Evolutionary conservation across 139 green algal species (phyloP).

Genomic region (Nannochloris sp.): DNA sequence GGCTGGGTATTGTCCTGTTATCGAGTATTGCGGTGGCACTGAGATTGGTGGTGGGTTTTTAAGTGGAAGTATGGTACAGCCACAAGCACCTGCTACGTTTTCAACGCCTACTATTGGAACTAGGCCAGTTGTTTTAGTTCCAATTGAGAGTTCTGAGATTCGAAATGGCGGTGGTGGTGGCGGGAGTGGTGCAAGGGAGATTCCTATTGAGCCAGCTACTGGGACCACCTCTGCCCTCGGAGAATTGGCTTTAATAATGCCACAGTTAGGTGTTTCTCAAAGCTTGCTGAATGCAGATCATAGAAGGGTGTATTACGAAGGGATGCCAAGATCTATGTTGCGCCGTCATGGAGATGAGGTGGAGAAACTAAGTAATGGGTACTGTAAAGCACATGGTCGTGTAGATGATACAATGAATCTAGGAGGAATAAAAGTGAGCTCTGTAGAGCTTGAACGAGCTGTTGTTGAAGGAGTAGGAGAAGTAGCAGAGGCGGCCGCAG

Average conservation of each 20-base stretch:
- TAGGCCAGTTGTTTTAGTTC: conserved; percentile 40
- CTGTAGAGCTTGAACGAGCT: conserved; percentile 79
- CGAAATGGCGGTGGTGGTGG: no score
- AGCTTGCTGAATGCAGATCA: conserved; percentile 82
- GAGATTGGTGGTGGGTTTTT: conserved; percentile 86
- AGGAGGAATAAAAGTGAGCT: conserved; percentile 85
- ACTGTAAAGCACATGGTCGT: conserved; percentile 64
- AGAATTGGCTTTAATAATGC: conserved; percentile 67
- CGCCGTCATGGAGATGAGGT: conserved; percentile 87
- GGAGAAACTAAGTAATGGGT: conserved; percentile 53
- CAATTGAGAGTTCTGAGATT: neutral
- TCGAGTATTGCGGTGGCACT: conserved; percentile 91
- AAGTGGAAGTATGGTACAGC: conserved; percentile 60
- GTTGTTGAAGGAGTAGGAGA: conserved; percentile 36
- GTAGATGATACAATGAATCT: conserved; percentile 98
- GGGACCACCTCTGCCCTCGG: neutral
- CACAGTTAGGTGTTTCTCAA: conserved; percentile 72
- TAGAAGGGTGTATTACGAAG: conserved; percentile 71
- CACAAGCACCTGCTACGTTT: conserved; percentile 68
- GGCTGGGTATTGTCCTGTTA: conserved; percentile 66
- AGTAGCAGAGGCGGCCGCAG: conserved; percentile 65
- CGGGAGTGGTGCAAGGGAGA: conserved; percentile 1
- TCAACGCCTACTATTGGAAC: conserved; percentile 45
- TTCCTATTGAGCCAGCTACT: neutral
- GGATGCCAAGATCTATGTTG: conserved; percentile 71